Evolutionary conservation across 2,329 filamentous ascomycete species (phyloP), one percentile per base, ranked within the genome.

Genomic region (Graphilbum fragrans): DNA sequence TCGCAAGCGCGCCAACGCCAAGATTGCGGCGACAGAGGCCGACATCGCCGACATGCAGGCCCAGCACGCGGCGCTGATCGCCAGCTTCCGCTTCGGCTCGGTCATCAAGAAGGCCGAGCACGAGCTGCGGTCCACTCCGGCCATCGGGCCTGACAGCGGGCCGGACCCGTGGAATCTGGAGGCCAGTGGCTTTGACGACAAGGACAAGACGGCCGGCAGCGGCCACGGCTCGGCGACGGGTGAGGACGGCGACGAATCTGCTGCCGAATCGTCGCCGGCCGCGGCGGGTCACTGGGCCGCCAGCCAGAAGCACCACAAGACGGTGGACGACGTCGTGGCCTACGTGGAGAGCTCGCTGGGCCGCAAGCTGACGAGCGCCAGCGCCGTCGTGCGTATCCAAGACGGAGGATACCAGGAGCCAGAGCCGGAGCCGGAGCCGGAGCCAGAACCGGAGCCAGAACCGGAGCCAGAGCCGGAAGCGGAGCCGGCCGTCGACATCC

Each of bases 11-110:
- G 83, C 88, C 2, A 65, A 74, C 19, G 75, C 82, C 37, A 82
- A 83, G 54, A 71, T 92, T 11, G 71, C 75, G 9, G 74, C 82
- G 22, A 82, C 85, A 39, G 77, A 84, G 46, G 76, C 76, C 1
- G 88, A 96, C 53, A 86, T 96, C 42, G 82, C 88, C 51, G 79
- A 77, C 50, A 80, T 96, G 74, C 86, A 86, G 59, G 74, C 74
- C 27, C 76, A 82, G 22, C 90, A 98, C 58, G 79, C 77, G 3
- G 77, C 77, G 53, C 74, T 80, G 43, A 73, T 96, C 63, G 76
- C 78, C 20, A 81, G 80, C 49, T 74, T 94, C 51, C 81, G 80
- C 57, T 74, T 76, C 42, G 79, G 77, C 41, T 81, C 82, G 8
- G 61, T 78, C 0, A 68, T 94, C 38, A 80, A 77, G 51, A 69